phyloP scores from a whole-genome alignment of 371 early-diverging fungal species.

The Lichtheimia hyalospora region DNA sequence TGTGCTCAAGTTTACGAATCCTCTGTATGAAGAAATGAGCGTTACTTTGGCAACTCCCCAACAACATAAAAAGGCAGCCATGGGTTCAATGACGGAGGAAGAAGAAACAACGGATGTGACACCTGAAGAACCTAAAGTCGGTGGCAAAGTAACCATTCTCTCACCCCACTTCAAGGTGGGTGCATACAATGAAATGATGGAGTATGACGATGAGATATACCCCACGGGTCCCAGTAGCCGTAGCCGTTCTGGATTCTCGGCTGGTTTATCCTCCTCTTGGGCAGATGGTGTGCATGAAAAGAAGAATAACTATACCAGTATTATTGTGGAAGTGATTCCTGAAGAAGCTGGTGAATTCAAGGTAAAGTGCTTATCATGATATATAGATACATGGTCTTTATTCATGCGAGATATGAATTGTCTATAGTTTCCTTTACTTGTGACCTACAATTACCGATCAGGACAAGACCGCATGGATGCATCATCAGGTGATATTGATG shows the following conservation, averaged over 20 bases:
- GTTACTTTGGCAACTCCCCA: constrained; percentile 64
- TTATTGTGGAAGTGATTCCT: constrained; percentile 59
- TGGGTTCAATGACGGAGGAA: not conserved
- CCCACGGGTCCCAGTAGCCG: constrained; percentile 22
- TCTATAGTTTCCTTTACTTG: constrained; percentile 64
- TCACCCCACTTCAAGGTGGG: constrained; percentile 74
- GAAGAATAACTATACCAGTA: constrained; percentile 60
- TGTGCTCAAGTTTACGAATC: constrained; percentile 83
- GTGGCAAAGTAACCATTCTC: constrained; percentile 54
- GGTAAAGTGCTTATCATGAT: constrained; percentile 20
- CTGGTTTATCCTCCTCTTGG: constrained; percentile 30
- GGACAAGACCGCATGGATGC: constrained; percentile 55
- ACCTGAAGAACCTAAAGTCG: constrained; percentile 9
- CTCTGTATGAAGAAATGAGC: constrained; percentile 71
- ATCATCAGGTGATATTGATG: constrained; percentile 47
- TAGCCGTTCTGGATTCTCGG: constrained; percentile 25
- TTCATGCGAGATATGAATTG: not conserved
- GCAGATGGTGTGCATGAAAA: constrained; percentile 57
- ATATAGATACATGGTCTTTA: not conserved
- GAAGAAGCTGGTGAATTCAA: constrained; percentile 48
- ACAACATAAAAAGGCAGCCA: constrained; percentile 14
- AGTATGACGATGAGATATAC: constrained; percentile 72
- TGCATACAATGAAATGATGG: constrained; percentile 81
- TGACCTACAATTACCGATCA: constrained; percentile 60
- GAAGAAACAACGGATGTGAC: constrained; percentile 1